phyloP scores from a whole-genome alignment of 495 filamentous ascomycete species.

The Hypoxylon intermedium region DNA sequence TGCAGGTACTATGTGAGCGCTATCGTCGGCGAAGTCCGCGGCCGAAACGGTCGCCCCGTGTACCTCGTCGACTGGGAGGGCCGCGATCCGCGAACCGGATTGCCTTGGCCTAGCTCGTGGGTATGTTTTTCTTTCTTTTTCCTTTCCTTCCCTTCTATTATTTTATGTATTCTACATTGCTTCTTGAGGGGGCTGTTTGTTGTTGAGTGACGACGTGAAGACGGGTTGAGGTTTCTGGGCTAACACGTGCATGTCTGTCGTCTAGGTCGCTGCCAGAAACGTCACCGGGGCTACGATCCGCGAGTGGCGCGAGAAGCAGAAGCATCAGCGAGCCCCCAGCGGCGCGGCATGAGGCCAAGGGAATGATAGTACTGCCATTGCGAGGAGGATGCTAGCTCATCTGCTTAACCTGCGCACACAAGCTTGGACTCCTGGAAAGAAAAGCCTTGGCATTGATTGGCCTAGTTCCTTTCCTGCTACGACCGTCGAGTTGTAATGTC shows the following conservation, averaged over 20 bases:
- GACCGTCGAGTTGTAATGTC: no score
- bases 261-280: slow-evolving; percentile 18
- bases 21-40: slow-evolving; percentile 28
- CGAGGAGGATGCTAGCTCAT: no score
- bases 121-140: slow-evolving; percentile 19
- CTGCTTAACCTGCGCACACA: no score
- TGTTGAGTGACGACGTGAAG: neutral
- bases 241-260: neutral
- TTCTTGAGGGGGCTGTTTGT: neutral
- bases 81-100: slow-evolving; percentile 25
- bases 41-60: neutral
- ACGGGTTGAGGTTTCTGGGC: neutral
- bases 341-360: no score
- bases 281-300: slow-evolving; percentile 18
- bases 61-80: slow-evolving; percentile 42
- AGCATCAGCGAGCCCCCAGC: no score
- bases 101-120: slow-evolving; percentile 35
- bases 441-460: no score
- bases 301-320: slow-evolving; percentile 7
- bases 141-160: neutral
- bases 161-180: neutral
- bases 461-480: no score
- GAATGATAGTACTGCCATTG: neutral
- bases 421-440: no score
- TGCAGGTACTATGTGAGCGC: slow-evolving; percentile 22